Conservation (phyloP, 2,329 filamentous ascomycete species). For the Chrysoporthe cubensis region DNA sequence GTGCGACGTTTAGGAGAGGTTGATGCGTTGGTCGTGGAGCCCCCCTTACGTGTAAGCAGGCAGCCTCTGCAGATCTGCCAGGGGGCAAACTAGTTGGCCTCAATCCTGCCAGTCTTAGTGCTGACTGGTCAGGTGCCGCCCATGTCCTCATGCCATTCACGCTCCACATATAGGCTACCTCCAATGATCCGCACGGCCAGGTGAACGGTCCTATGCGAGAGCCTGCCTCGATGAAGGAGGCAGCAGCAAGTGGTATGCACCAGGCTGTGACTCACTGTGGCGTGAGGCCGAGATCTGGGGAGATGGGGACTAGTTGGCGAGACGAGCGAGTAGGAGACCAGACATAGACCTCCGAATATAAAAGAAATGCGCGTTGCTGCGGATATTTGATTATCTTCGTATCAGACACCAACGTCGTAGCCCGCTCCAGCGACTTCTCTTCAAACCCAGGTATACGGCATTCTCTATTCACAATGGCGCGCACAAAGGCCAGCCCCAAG, state of each 20-base stretch:
- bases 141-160: not conserved
- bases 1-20: too few species aligned
- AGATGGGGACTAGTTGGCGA: not conserved
- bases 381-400: not conserved
- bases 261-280: not conserved
- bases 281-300: not conserved
- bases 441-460: not conserved
- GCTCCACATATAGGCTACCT: not conserved
- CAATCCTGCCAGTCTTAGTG: not conserved
- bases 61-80: not conserved
- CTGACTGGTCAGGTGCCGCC: not conserved
- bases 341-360: not conserved
- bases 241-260: not conserved
- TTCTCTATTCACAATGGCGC: conserved; percentile 12
- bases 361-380: not conserved
- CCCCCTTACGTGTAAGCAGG: not conserved
- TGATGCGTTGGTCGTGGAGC: too few species aligned
- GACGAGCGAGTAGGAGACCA: too few species aligned
- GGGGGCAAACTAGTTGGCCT: not conserved
- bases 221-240: not conserved
- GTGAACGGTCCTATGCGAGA: not conserved
- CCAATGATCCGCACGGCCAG: not conserved
- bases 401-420: not conserved
- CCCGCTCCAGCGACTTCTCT: not conserved
- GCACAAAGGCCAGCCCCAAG: not conserved